Percentiles rank a stretch among this genome's conserved stretches.
Evolutionary conservation across 805 yeast genomes (phyloP).

Genomic region (Candida xiaguanensis): DNA sequence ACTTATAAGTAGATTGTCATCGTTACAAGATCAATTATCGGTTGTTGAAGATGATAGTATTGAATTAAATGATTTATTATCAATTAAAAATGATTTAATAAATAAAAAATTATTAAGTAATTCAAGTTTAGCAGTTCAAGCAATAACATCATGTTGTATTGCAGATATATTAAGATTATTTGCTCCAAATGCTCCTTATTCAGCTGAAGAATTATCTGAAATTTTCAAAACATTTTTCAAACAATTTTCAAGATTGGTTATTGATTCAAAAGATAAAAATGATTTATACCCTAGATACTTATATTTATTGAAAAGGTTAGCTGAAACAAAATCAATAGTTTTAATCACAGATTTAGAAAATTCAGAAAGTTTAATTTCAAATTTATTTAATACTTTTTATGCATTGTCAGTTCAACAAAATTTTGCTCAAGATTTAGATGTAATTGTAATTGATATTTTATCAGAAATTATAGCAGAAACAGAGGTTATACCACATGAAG

Average conservation of each 20-base stretch:
- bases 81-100: conserved; percentile 49
- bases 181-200: conserved; percentile 91
- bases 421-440: conserved; percentile 53
- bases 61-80: conserved; percentile 39
- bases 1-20: conserved; percentile 51
- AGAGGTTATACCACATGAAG: conserved; percentile 56
- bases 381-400: conserved; percentile 61
- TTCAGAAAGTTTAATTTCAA: conserved; percentile 49
- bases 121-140: conserved; percentile 65
- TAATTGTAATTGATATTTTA: conserved; percentile 64
- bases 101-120: conserved; percentile 57
- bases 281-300: conserved; percentile 45
- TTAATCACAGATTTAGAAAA: conserved; percentile 72
- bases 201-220: conserved; percentile 55
- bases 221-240: conserved; percentile 64
- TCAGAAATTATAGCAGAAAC: conserved; percentile 73
- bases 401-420: conserved; percentile 37
- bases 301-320: conserved; percentile 61
- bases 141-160: conserved; percentile 67
- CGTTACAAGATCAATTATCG: conserved; percentile 61
- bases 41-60: conserved; percentile 57
- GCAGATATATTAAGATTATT: conserved; percentile 71
- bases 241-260: conserved; percentile 53
- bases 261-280: conserved; percentile 42
- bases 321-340: conserved; percentile 73